Base-by-base conservation (phyloP, 371 early-diverging fungal species). In the Mortierella polycephala region DNA sequence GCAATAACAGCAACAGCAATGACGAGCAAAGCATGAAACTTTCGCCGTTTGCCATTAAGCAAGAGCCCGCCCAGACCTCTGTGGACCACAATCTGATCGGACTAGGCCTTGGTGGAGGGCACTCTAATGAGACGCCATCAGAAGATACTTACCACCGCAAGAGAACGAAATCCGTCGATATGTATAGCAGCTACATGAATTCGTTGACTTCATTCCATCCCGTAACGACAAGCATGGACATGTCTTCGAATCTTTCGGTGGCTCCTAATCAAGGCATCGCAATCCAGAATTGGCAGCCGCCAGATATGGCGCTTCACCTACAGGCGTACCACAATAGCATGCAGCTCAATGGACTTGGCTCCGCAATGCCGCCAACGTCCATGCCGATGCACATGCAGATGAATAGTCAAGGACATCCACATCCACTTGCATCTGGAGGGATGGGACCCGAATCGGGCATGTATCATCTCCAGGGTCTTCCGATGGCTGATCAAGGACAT, bases 161-260 rank as follows among this genome's bases (percentile, higher is more conserved):
- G 65, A 60, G 77, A 21, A 77, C 77, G 52, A 77, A 77, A 42
- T 77, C 77, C 3, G 77, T 77, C 21, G 77, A 77, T 50, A 77
- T 71, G 77, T 77, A 77, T 23, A 71, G 67, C 46, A 75, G 61
- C 59, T 60, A 64, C n/a, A 61, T 77, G 61, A 62, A 54, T 9
- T 46, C 64, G 0, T 20, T 77, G 44, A 71, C 39, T 14, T 67
- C 77, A 10, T 71, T 77, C 21, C 65, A 57, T 10, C 66, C 63
- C 12, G 56, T 67, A 12, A 16, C 74, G 1, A 20, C 60, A n/a
- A 49, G 52, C 21, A 59, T 70, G 55, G 71, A 70, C 5, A 70
- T 70, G 60, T 45, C 64, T 1, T 39, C 72, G 12, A 60, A 16
- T 20, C 55, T 61, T 13, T 40, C 64, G 6, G 44, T 49, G 13